Base-by-base conservation (phyloP, 2,329 filamentous ascomycete genomes). In the Epichloe sp. region DNA sequence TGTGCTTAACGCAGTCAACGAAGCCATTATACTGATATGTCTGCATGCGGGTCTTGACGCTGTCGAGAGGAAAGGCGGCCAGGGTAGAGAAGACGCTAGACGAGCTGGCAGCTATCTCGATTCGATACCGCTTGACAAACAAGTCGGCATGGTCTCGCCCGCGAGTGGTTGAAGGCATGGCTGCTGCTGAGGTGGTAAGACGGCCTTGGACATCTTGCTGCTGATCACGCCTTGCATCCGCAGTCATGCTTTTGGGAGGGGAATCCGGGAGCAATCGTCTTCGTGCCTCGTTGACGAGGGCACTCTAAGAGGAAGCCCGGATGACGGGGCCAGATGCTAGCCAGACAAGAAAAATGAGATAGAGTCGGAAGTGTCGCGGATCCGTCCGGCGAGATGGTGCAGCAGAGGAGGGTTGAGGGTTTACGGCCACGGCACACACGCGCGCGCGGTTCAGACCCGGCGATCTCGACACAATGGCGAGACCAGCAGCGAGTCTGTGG, bases 1-100 rank as follows among this genome's bases (percentile, higher is more conserved):
- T 91, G 58, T 86, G 78, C 55, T 75, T 76, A 48, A 89, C 79
- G 64, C 86, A 90, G 65, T 88, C 83, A 62, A 78, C 68, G 66
- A 86, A 88, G 58, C 78, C 86, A 57, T 78, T 75, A 69, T 86
- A 90, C 56, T 85, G 81, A 68, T 93, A 91, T 57, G 85, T 86
- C 72, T 94, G 88, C 81, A 93, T 88, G 62, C 88, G 85, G 51
- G 86, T 90, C 74, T 94, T 94, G 65, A 91, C 84, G 60, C 88
- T 91, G 66, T 94, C 88, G 58, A 94, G 79, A 21, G 88, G 88
- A 63, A 91, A 94, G n/a, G 87, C 85, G 57, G 78, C 75, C 62
- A 88, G 77, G 42, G 87, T 93, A 38, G 85, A 88, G 52, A 91
- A 74, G 57, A 90, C 75, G 66, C 85, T 90, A 63, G 84, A 86